Conservation (phyloP, 2,329 filamentous ascomycete species). For the Fusarium humuli region DNA sequence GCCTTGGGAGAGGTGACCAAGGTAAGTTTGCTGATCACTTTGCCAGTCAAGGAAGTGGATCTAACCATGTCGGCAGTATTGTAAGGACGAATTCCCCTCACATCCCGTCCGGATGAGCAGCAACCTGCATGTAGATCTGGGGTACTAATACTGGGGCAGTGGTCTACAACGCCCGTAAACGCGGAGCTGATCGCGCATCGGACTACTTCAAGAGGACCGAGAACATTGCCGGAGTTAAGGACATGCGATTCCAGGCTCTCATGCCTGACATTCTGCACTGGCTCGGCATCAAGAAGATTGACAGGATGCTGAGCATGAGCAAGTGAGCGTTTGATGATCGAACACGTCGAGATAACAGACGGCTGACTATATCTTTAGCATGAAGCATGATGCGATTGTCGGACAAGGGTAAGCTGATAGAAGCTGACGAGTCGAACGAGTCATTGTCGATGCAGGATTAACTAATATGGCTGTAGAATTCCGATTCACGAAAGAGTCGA, state of each 20-base stretch:
- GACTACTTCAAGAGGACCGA: constrained; percentile 98
- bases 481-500: constrained; percentile 91
- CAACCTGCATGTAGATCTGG: constrained; percentile 18
- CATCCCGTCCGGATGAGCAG: not conserved
- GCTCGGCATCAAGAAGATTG: constrained; percentile 98
- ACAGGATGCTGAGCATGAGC: constrained; percentile 98
- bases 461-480: constrained; percentile 62
- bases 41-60: not conserved
- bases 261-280: constrained; percentile 99
- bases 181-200: constrained; percentile 81
- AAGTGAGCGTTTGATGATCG: constrained; percentile 69
- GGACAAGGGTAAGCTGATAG: constrained; percentile 72
- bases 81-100: constrained; percentile 28
- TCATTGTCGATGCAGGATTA: constrained; percentile 22
- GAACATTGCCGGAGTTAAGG: constrained; percentile 96
- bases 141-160: constrained; percentile 52
- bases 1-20: constrained; percentile 96
- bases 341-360: constrained; percentile 23
- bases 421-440: constrained; percentile 3
- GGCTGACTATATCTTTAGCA: constrained; percentile 63
- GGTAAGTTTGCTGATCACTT: constrained; percentile 62
- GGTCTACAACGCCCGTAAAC: constrained; percentile 84
- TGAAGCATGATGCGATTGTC: constrained; percentile 92
- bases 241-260: constrained; percentile 96
- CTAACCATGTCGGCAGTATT: constrained; percentile 41